Evolutionary conservation across 305 asterid genomes (phyloP).

Genomic region (Solanum hybrid): DNA sequence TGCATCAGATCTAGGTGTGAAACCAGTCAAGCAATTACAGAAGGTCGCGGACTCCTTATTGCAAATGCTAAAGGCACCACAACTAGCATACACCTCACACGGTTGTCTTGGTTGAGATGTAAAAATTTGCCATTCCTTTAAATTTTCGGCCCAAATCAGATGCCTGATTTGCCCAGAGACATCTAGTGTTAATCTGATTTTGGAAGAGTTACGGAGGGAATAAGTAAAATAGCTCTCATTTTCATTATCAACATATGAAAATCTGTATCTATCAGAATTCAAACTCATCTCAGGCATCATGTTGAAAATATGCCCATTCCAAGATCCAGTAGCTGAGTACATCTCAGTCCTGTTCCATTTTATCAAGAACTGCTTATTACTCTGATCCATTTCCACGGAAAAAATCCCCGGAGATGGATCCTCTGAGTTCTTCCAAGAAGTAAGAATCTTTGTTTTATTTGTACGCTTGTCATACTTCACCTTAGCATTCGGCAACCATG

Average conservation of each 20-base stretch:
- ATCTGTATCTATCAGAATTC: constrained; percentile 34
- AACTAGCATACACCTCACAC: constrained; percentile 58
- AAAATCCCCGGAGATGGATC: constrained; percentile 43
- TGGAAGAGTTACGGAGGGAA: constrained; percentile 22
- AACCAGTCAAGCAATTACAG: constrained; percentile 50
- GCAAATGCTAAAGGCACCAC: constrained; percentile 57
- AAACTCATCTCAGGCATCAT: constrained; percentile 51
- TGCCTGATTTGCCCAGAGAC: constrained; percentile 49
- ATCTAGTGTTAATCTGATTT: constrained; percentile 48
- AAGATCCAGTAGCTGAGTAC: constrained; percentile 21
- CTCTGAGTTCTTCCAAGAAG: constrained; percentile 13
- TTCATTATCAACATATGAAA: constrained; percentile 16
- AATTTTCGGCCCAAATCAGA: constrained; percentile 23
- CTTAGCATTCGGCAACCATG: constrained; percentile 13
- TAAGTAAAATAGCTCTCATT: constrained; percentile 52
- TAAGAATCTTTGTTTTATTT: not conserved
- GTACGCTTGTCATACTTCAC: not conserved
- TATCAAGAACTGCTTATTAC: constrained; percentile 15
- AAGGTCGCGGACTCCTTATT: constrained; percentile 32
- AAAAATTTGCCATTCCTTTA: constrained; percentile 39
- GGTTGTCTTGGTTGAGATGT: constrained; percentile 52
- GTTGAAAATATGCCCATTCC: constrained; percentile 30
- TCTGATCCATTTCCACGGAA: constrained; percentile 31
- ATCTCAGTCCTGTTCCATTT: constrained; percentile 18
- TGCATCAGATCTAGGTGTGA: constrained; percentile 9